Evolutionary conservation across 148 eudicot species (phyloP), one percentile per base, ranked within the genome.

Genomic region (Pharnaceum exiguum): DNA sequence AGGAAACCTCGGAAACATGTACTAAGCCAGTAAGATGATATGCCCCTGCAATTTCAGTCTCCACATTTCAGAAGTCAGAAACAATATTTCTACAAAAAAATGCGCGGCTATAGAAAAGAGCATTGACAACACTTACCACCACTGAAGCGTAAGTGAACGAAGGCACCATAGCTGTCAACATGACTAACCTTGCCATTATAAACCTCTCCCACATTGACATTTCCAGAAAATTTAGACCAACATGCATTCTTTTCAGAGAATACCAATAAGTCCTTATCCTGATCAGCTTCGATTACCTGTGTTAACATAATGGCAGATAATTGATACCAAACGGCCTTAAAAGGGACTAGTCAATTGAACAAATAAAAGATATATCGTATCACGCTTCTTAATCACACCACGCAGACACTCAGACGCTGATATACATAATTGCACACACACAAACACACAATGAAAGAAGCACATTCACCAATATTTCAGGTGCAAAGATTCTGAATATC

Each of bases 1-100:
- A 93, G 7, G 98, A 93, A 40, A 93, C 94, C 71, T 93, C 98
- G 5, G 98, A 93, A 53, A 93, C 74, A 70, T 93, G 98, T 45
- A 93, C 90, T 44, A 93, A 82, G 47, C 98, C 98, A 38, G 98
- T 88, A 50, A 93, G 87, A 62, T 82, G 81, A 72, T 85, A 88
- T 22, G 22, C 59, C 10, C 96, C 98, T 93, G 84, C 80, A 77
- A 53, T 54, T 48, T 36, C 29, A 56, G 23, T 67, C 66, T 62
- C 47, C 19, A 57, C 7, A 27, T 29, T 31, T 66, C 46, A 60
- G 47, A 18, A 31, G 33, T 9, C n/a, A n/a, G n/a, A n/a, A n/a
- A 47, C 15, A 43, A 47, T n/a, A 16, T 19, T 31, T 10, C 59
- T 2, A 4, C 17, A 35, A 39, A 55, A 38, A 57, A 24, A 25